Evolutionary conservation across 768 basidiomycete species (phyloP).

Genomic region (Rhodocollybia butyracea): DNA sequence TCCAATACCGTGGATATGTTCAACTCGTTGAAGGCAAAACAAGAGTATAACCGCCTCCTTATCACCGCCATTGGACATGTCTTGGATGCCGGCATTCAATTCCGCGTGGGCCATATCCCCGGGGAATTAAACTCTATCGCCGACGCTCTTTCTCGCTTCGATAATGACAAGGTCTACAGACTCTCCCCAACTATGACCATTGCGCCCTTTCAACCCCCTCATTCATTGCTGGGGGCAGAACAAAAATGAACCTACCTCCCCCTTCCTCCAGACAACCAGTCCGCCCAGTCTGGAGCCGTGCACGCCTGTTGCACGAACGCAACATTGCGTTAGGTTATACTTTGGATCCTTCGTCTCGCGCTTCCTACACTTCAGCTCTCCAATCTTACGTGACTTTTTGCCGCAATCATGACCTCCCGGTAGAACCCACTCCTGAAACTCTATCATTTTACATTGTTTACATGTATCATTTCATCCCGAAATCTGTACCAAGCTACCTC

Average conservation of each 20-base stretch:
- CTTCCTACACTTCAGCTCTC: background rate
- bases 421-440: background rate
- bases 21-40: too few relatives aligned
- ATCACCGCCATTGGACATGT: too few relatives aligned
- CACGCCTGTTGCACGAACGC: background rate
- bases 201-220: background rate
- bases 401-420: background rate
- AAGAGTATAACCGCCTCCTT: too few relatives aligned
- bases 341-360: background rate
- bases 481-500: background rate
- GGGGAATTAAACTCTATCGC: slow-evolving; percentile 21
- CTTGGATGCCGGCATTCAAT: slow-evolving; percentile 11
- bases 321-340: background rate
- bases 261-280: background rate
- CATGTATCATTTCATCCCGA: background rate
- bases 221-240: background rate
- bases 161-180: background rate
- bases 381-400: background rate
- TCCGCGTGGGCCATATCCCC: slow-evolving; percentile 20
- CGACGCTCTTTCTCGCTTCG: slow-evolving; percentile 22
- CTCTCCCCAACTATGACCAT: background rate
- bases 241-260: background rate
- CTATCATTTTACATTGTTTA: background rate
- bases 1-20: too few relatives aligned
- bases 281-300: background rate